A percentile compares a stretch with the other conserved stretches of the same genome.
Conservation (phyloP, 148 eudicot species). For the Chenopodium album region DNA sequence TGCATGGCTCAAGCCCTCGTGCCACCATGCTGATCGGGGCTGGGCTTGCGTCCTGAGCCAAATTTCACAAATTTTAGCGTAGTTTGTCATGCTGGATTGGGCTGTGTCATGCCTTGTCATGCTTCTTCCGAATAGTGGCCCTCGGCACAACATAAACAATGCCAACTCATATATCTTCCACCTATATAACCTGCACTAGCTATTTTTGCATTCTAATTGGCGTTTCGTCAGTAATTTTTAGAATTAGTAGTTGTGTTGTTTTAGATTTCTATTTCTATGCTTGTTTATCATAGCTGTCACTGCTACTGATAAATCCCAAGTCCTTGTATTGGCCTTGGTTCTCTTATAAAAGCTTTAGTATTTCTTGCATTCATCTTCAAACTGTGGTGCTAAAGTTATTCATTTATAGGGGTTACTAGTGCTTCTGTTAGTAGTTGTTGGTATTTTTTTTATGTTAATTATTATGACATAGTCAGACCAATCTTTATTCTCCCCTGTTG, state of each 20-base stretch:
- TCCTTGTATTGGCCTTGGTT: background rate
- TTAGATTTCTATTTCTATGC: background rate
- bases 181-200: background rate
- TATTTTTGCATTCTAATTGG: background rate
- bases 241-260: background rate
- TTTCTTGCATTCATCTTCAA: background rate
- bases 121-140: too few species aligned
- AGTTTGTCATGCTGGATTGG: too few species aligned
- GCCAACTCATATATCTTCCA: background rate
- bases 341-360: background rate
- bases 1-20: too few species aligned
- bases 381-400: background rate
- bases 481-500: too few species aligned
- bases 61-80: too few species aligned
- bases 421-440: background rate
- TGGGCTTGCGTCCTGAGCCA: too few species aligned
- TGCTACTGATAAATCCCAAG: background rate
- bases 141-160: too few species aligned
- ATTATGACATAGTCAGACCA: too few species aligned
- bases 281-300: background rate
- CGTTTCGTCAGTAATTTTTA: background rate
- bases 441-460: too few species aligned
- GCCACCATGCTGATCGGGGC: too few species aligned
- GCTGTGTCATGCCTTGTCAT: too few species aligned
- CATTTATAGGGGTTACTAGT: background rate